Percentiles rank a stretch among this genome's conserved stretches.
phyloP scores from a whole-genome alignment of 768 basidiomycete genomes.

The Phlebiopsis gigantea region DNA sequence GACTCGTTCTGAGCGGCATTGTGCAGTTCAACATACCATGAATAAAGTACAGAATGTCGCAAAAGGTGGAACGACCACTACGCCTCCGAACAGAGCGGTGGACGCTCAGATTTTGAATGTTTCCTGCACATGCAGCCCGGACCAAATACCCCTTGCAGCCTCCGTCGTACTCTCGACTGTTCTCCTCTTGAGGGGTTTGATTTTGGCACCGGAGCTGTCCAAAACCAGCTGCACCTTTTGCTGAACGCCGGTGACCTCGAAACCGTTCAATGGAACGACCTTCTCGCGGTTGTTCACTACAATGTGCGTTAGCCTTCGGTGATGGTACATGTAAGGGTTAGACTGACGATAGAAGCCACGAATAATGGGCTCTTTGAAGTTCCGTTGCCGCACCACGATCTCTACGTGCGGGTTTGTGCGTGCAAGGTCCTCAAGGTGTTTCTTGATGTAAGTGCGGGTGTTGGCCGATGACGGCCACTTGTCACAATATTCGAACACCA shows the following conservation, averaged over 20 bases:
- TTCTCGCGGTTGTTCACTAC: constrained; percentile 85
- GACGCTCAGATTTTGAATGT: constrained; percentile 45
- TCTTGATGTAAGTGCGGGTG: constrained; percentile 64
- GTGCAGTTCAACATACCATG: not conserved
- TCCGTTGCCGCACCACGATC: constrained; percentile 73
- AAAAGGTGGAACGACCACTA: not conserved
- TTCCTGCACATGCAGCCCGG: constrained; percentile 76
- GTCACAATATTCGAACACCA: constrained; percentile 88
- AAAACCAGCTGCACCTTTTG: constrained; percentile 79
- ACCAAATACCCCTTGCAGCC: constrained; percentile 85
- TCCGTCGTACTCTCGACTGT: constrained; percentile 76
- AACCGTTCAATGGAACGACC: constrained; percentile 73
- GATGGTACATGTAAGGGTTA: not conserved
- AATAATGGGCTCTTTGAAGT: constrained; percentile 71
- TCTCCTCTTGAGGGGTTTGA: constrained; percentile 68
- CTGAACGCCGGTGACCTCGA: constrained; percentile 69
- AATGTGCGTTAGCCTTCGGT: not conserved
- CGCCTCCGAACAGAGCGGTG: not conserved
- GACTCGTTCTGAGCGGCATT: no score
- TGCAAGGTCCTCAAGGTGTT: constrained; percentile 60
- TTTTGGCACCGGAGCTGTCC: constrained; percentile 84
- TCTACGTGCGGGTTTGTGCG: constrained; percentile 77
- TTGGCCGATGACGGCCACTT: constrained; percentile 72
- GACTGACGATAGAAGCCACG: constrained; percentile 77
- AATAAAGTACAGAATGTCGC: constrained; percentile 1